Evolutionary conservation across 352 stramenopile genomes (phyloP).

Genomic region (Pythium sp.): DNA sequence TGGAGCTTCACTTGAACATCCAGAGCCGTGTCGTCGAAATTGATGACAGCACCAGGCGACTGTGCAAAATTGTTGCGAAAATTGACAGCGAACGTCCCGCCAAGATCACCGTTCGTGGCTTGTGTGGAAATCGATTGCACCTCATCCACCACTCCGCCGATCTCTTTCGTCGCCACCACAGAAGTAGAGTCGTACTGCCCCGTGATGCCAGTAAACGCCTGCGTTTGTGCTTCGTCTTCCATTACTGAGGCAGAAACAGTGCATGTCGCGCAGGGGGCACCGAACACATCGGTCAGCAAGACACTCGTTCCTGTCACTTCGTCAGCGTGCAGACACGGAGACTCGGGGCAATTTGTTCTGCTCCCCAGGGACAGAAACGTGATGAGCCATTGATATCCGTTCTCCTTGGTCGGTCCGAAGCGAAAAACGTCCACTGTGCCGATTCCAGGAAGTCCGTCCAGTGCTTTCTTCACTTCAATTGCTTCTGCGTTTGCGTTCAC

Average conservation of each 20-base stretch:
- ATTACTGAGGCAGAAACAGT: constrained; percentile 32
- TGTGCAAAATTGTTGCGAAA: constrained; percentile 51
- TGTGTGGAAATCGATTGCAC: constrained; percentile 54
- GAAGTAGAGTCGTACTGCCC: constrained; percentile 41
- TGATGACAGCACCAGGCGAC: constrained; percentile 45
- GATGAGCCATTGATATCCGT: constrained; percentile 66
- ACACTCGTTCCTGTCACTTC: constrained; percentile 35
- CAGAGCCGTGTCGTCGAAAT: constrained; percentile 61
- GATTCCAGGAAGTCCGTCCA: constrained; percentile 48
- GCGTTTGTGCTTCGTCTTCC: constrained; percentile 34
- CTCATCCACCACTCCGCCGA: constrained; percentile 59
- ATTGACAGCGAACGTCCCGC: constrained; percentile 61
- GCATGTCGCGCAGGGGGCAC: constrained; percentile 40
- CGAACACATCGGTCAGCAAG: constrained; percentile 46
- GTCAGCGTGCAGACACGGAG: constrained; percentile 58
- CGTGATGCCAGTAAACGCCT: constrained; percentile 29
- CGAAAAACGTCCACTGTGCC: constrained; percentile 58
- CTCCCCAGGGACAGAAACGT: constrained; percentile 67
- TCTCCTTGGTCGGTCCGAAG: constrained; percentile 44
- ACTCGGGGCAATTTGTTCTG: constrained; percentile 41
- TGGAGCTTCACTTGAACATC: constrained; percentile 80
- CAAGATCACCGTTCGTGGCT: constrained; percentile 38
- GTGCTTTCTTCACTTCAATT: constrained; percentile 37
- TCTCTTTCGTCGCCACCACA: constrained; percentile 47
- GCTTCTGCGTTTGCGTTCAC: constrained; percentile 52